Percentiles rank a stretch among this genome's conserved stretches.
phyloP scores from a whole-genome alignment of 768 basidiomycete species.

The Mycena venus region DNA sequence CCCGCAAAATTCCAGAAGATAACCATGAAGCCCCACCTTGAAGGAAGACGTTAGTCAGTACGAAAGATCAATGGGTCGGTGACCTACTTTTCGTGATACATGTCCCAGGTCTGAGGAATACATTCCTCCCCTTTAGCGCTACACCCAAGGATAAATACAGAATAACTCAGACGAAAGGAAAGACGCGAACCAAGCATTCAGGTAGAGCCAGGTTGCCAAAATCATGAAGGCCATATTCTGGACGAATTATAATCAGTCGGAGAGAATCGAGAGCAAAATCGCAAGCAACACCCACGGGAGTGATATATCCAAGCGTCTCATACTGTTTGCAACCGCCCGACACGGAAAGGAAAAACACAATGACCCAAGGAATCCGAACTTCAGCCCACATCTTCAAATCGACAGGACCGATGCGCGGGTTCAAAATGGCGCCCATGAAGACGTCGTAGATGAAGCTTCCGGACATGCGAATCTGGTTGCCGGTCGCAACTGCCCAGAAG shows the following conservation, averaged over 20 bases:
- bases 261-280: background rate
- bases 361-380: slow-evolving; percentile 96
- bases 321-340: slow-evolving; percentile 97
- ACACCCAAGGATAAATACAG: slow-evolving; percentile 18
- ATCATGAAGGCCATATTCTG: slow-evolving; percentile 98
- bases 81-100: slow-evolving; percentile 95
- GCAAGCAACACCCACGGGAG: slow-evolving; percentile 74
- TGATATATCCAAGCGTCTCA: slow-evolving; percentile 91
- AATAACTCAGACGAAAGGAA: background rate
- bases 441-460: slow-evolving; percentile 95
- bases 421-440: slow-evolving; percentile 96
- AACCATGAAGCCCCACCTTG: slow-evolving; percentile 93
- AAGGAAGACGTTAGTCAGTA: background rate
- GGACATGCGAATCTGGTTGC: slow-evolving; percentile 92
- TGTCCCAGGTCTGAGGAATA: slow-evolving; percentile 98
- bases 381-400: slow-evolving; percentile 99
- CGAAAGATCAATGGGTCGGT: background rate
- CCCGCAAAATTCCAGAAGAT: slow-evolving; percentile 99
- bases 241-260: background rate
- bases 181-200: slow-evolving; percentile 86
- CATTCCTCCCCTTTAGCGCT: slow-evolving; percentile 95
- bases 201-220: slow-evolving; percentile 94
- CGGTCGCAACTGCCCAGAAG: slow-evolving; percentile 80
- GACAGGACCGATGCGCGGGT: slow-evolving; percentile 91
- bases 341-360: slow-evolving; percentile 93